phyloP scores from a whole-genome alignment of 2,329 filamentous ascomycete genomes.

The Clonostachys sp. region DNA sequence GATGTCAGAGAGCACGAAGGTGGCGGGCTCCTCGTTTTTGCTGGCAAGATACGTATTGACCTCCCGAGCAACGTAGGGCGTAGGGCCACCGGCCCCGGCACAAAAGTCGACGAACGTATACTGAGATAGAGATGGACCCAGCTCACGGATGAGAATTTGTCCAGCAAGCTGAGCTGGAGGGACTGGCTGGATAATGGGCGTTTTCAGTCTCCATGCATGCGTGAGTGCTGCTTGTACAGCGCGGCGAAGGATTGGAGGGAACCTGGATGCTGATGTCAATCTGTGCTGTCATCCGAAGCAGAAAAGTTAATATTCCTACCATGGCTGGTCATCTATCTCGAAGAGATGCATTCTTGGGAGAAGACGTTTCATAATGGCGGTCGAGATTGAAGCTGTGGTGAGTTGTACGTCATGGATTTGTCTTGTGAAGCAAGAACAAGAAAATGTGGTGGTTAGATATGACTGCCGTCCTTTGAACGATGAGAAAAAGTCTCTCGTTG shows the following conservation, averaged over 20 bases:
- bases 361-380: conserved; percentile 36
- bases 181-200: conserved; percentile 55
- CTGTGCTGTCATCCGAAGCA: neutral
- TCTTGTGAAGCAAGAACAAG: neutral
- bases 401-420: neutral
- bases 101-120: conserved; percentile 73
- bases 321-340: conserved; percentile 64
- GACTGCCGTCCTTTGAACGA: neutral
- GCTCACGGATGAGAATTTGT: conserved; percentile 44
- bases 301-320: conserved; percentile 34
- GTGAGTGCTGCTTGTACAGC: conserved; percentile 63
- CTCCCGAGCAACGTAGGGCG: conserved; percentile 55
- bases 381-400: neutral
- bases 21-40: conserved; percentile 23
- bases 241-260: conserved; percentile 59
- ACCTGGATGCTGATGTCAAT: conserved; percentile 35
- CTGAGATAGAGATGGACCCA: conserved; percentile 38
- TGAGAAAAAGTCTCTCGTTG: no score
- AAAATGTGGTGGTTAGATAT: neutral
- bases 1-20: conserved; percentile 63
- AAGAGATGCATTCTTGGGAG: conserved; percentile 59
- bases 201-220: conserved; percentile 54
- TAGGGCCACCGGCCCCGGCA: conserved; percentile 69
- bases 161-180: conserved; percentile 60
- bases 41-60: conserved; percentile 42